Percentiles rank a stretch among this genome's conserved stretches.
phyloP scores from a whole-genome alignment of 208 protist genomes.

The Wallacemonas sp. region DNA sequence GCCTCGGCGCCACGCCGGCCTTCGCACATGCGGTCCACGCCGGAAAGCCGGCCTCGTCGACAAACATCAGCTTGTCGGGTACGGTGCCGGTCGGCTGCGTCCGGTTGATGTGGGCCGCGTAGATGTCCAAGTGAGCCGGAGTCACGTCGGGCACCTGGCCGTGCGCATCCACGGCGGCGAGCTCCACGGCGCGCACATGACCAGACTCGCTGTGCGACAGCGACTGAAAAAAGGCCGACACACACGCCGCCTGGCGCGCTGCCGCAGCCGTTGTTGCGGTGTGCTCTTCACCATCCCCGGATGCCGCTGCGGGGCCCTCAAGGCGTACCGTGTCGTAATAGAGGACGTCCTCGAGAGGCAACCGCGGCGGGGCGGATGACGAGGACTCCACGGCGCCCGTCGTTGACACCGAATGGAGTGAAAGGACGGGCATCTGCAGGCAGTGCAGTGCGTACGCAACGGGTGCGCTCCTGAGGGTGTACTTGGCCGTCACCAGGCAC shows the following conservation, averaged over 20 bases:
- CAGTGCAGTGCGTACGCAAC: constrained; percentile 70
- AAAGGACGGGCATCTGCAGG: constrained; percentile 68
- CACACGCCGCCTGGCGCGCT: background rate
- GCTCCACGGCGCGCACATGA: background rate
- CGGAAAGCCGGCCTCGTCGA: constrained; percentile 8
- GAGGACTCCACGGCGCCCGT: no score
- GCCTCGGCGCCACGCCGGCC: background rate
- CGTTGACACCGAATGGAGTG: no score
- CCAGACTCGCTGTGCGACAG: background rate
- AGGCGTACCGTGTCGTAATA: background rate
- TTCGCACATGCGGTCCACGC: constrained; percentile 16
- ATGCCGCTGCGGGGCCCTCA: no score
- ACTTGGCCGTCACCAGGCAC: constrained; percentile 52
- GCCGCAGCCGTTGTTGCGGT: no score
- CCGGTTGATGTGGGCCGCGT: no score
- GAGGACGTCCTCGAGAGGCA: background rate
- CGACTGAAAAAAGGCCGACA: background rate
- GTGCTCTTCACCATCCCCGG: background rate
- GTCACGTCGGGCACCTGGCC: background rate
- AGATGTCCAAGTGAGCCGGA: no score
- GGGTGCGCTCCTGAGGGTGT: constrained; percentile 27
- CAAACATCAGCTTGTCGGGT: background rate
- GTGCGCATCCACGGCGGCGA: background rate
- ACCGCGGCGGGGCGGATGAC: no score
- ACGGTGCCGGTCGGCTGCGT: no score